phyloP scores from a whole-genome alignment of 352 stramenopile genomes.

The Thalassiosira delicatula region DNA sequence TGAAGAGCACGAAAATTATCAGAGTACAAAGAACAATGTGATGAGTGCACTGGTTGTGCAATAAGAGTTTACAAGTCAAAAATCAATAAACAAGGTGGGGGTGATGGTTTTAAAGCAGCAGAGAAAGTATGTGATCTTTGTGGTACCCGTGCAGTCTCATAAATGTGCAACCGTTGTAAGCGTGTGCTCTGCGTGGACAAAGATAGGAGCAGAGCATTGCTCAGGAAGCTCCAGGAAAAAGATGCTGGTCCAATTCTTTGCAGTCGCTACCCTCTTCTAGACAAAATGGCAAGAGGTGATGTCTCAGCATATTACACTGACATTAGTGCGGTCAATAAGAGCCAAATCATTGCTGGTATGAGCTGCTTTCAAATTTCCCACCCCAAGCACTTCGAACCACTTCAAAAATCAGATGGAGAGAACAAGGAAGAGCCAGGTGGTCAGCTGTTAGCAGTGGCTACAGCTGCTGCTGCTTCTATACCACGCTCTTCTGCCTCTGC shows the following conservation, averaged over 20 bases:
- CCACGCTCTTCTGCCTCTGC: background rate
- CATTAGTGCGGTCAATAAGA: conserved; percentile 2
- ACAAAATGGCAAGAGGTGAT: conserved; percentile 13
- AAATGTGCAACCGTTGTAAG: conserved; percentile 27
- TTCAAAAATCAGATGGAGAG: background rate
- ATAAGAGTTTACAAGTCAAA: background rate
- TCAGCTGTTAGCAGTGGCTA: conserved; percentile 1
- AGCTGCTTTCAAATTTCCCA: conserved; percentile 39
- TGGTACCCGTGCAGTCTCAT: background rate
- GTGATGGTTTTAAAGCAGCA: background rate
- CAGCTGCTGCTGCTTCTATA: background rate
- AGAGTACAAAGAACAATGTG: conserved; percentile 10
- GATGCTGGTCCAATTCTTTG: background rate
- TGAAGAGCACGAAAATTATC: conserved; percentile 14
- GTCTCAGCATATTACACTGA: conserved; percentile 27
- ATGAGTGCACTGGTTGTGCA: conserved; percentile 12
- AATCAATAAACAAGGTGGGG: background rate
- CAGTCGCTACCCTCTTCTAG: conserved; percentile 1
- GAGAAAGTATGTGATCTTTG: conserved; percentile 29
- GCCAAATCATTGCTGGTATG: conserved; percentile 2
- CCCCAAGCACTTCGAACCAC: conserved; percentile 14
- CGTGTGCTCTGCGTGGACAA: conserved; percentile 25
- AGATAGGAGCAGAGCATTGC: conserved; percentile 19
- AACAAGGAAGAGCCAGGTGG: background rate
- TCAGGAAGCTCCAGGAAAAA: conserved; percentile 11